phyloP scores from a whole-genome alignment of 305 asterid species.

The Solanum hybrid region DNA sequence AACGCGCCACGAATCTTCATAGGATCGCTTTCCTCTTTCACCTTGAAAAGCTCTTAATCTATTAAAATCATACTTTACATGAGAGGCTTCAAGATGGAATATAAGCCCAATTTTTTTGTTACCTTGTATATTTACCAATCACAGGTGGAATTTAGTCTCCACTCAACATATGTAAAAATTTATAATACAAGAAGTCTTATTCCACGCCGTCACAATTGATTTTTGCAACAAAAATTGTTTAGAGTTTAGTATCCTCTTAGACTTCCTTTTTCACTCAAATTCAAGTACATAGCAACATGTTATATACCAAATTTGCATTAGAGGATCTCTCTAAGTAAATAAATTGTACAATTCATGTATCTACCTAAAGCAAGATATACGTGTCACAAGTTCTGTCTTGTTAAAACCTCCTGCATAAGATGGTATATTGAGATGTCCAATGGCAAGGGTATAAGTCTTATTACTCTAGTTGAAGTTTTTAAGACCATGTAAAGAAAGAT shows the following conservation, averaged over 20 bases:
- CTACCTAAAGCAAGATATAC: neutral
- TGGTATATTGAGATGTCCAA: neutral
- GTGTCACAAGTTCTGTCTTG: neutral
- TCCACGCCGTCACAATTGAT: neutral
- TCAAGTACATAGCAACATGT: neutral
- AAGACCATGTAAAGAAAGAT: neutral
- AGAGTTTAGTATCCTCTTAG: neutral
- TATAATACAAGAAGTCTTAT: neutral
- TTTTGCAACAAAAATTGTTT: neutral
- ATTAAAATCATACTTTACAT: neutral
- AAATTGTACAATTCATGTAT: neutral
- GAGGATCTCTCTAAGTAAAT: neutral
- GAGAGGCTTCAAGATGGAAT: neutral
- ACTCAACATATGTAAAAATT: neutral
- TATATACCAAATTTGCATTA: neutral
- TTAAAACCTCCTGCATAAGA: neutral
- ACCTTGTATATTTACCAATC: neutral
- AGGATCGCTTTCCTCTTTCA: neutral
- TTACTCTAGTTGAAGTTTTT: neutral
- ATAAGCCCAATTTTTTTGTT: neutral
- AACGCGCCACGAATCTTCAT: neutral
- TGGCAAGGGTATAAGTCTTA: neutral
- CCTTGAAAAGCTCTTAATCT: neutral
- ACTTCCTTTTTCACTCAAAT: neutral
- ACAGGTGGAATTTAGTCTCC: neutral